Percentiles rank a stretch among this genome's conserved stretches.
Conservation (phyloP, 106 monocot genomes). For the Acorus calamus region DNA sequence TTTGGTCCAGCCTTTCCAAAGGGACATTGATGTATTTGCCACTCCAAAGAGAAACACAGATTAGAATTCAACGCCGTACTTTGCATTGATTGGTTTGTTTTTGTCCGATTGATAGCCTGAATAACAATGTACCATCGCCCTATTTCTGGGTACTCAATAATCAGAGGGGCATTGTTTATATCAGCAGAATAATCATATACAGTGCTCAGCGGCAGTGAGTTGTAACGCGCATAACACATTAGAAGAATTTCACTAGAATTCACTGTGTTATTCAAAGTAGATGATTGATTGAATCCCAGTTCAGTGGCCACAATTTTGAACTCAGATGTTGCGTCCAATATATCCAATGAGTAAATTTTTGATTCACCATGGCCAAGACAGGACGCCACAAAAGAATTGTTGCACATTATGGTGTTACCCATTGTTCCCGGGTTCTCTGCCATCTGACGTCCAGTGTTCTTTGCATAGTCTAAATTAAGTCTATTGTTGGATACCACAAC, state of each 20-base stretch:
- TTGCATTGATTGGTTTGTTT: constrained; percentile 12
- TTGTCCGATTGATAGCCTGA: constrained; percentile 41
- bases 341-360: constrained; percentile 58
- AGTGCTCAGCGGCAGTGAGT: constrained; percentile 49
- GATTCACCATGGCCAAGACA: constrained; percentile 46
- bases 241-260: constrained; percentile 24
- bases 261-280: constrained; percentile 15
- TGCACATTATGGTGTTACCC: constrained; percentile 41
- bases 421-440: constrained; percentile 1
- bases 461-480: constrained; percentile 2
- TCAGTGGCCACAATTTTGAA: constrained; percentile 34
- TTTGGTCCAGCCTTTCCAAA: constrained; percentile 61
- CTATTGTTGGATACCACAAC: neutral
- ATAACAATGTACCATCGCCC: constrained; percentile 73
- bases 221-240: constrained; percentile 66
- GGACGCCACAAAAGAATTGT: constrained; percentile 37
- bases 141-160: constrained; percentile 51
- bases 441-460: neutral
- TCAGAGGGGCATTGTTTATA: constrained; percentile 41
- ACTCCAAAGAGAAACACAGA: constrained; percentile 62
- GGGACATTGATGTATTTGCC: constrained; percentile 52
- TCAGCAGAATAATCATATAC: constrained; percentile 60
- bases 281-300: constrained; percentile 22
- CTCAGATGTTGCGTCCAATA: constrained; percentile 28
- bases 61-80: constrained; percentile 7